Evolutionary conservation across 257 asterid genomes (phyloP), one percentile per base, ranked within the genome.

Genomic region (Fraxinus cuspidata): DNA sequence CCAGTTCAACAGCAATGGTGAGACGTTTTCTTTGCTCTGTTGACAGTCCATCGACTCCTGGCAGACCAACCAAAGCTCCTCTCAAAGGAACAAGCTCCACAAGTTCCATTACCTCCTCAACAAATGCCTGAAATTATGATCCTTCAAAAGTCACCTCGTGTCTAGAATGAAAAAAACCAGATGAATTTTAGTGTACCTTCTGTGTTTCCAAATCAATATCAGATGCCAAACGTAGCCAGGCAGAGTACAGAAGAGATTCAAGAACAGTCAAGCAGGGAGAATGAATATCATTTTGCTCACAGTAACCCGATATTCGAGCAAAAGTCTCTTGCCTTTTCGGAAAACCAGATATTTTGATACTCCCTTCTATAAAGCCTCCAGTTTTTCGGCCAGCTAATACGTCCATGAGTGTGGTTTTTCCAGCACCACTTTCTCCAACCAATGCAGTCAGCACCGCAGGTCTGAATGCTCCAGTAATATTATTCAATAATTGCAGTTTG

Each of bases 321-420:
- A 94, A 94, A 18, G 97, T 94, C 76, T 92, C 97, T 81, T 94
- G 99, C 79, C 86, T 91, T 75, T 94, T 94, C 1, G 96, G 95
- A 88, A 89, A 86, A 51, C 98, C 98, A 44, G 97, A 92, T 87
- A 94, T 91, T 74, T 76, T 82, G 67, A 94, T 85, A 86, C 74
- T 89, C 79, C 98, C 98, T 88, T 92, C 95, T 77, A 94, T 90
- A 76, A 82, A 18, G 29, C 98, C 98, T 69, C 98, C 98, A 69
- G 97, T 94, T 82, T 94, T 94, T 87, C 98, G 86, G 60, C 98
- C 98, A 31, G 98, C 95, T 74, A 94, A 87, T 70, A 94, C 99
- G 84, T 94, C 99, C 99, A 94, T 94, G 67, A 94, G 97, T 66
- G 98, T 94, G 74, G 98, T 94, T 86, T 94, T 94, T 32, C 98